phyloP scores from a whole-genome alignment of 768 basidiomycete genomes.

The Floccularia luteovirens region DNA sequence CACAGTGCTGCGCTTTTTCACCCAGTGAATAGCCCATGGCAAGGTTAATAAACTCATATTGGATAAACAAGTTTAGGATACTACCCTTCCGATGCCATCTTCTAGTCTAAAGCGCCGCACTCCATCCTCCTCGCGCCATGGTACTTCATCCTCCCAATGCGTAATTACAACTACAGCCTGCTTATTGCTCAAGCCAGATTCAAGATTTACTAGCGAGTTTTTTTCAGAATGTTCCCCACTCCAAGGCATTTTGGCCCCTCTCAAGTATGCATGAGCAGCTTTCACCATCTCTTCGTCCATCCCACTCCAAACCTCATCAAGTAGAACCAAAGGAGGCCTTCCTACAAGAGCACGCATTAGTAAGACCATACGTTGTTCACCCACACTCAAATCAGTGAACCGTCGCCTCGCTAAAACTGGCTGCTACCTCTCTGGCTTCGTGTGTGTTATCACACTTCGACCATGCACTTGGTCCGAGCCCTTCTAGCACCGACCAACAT shows the following conservation, averaged over 20 bases:
- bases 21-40: too few relatives aligned
- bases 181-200: constrained; percentile 36
- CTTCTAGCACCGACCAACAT: constrained; percentile 49
- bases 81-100: constrained; percentile 17
- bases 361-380: constrained; percentile 75
- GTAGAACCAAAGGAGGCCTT: constrained; percentile 62
- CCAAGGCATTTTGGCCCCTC: constrained; percentile 22
- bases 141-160: constrained; percentile 90
- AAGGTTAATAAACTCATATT: too few relatives aligned
- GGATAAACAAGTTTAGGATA: too few relatives aligned
- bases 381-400: constrained; percentile 63
- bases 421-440: constrained; percentile 12
- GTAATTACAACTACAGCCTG: constrained; percentile 85
- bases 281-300: constrained; percentile 79
- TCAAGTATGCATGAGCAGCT: constrained; percentile 56
- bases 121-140: constrained; percentile 60
- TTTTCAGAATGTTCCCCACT: too few relatives aligned
- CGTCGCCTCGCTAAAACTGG: constrained; percentile 34
- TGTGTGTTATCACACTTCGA: constrained; percentile 1
- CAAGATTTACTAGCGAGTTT: too few relatives aligned
- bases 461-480: constrained; percentile 58
- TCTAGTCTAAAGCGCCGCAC: constrained; percentile 28
- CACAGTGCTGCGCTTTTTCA: too few relatives aligned
- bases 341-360: constrained; percentile 83
- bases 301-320: constrained; percentile 93